These are phyloP conservation scores for Emergomyces pasteurianus DNA, from an alignment of 2,329 filamentous ascomycete species.

Conservation along the genomic window DNA sequence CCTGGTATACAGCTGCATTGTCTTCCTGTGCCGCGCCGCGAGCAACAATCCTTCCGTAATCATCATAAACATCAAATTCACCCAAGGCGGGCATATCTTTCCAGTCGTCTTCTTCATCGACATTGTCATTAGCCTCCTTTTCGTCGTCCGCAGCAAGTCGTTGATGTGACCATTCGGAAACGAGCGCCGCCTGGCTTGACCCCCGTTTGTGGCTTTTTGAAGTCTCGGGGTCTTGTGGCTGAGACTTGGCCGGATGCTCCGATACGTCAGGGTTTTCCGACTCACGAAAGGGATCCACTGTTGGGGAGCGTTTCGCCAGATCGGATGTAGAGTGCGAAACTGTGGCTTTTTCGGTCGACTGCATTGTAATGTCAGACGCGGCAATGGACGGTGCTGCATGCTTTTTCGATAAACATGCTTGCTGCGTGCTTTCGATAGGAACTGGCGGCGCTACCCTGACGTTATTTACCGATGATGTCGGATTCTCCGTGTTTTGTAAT, in stretches of 20 bases:
- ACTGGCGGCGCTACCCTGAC: background rate
- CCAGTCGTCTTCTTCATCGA: constrained; percentile 61
- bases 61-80: constrained; percentile 89
- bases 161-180: constrained; percentile 90
- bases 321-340: background rate
- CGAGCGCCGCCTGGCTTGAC: constrained; percentile 4
- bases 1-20: constrained; percentile 61
- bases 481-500: background rate
- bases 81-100: constrained; percentile 91
- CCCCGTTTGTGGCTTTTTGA: constrained; percentile 10
- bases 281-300: background rate
- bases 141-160: constrained; percentile 41
- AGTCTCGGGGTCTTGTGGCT: constrained; percentile 3
- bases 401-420: background rate
- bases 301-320: background rate
- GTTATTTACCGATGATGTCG: background rate
- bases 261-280: background rate
- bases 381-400: background rate
- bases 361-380: background rate
- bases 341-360: background rate
- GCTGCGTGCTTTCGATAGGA: background rate
- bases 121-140: constrained; percentile 38
- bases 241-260: background rate
- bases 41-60: constrained; percentile 78
- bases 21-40: constrained; percentile 60